phyloP scores from a whole-genome alignment of 164 flowering plant species.

The Vitis vinifera region DNA sequence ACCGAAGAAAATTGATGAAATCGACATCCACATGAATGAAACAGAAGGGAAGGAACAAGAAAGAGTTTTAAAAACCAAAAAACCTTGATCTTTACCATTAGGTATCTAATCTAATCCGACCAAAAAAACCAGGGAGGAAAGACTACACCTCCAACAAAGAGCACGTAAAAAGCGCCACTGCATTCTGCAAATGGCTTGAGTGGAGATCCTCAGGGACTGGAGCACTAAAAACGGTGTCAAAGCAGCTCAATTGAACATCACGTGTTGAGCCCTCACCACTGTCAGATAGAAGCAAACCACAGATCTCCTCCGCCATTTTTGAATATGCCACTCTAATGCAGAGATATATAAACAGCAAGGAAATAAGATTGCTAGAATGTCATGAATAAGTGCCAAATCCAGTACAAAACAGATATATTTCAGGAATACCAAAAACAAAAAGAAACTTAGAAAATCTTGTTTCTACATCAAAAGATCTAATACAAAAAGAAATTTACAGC shows the following conservation, averaged over 20 bases:
- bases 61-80: no score
- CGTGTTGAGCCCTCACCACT: slow-evolving; percentile 45
- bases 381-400: neutral
- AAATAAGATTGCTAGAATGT: neutral
- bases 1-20: no score
- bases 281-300: slow-evolving; percentile 52
- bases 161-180: slow-evolving; percentile 66
- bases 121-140: slow-evolving; percentile 2
- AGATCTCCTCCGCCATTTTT: slow-evolving; percentile 88
- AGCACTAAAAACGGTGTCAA: slow-evolving; percentile 54
- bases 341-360: neutral
- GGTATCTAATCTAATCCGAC: no score
- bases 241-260: slow-evolving; percentile 70
- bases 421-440: neutral
- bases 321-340: slow-evolving; percentile 72
- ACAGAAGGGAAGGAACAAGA: neutral
- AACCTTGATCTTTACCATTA: no score
- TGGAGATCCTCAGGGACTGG: slow-evolving; percentile 84
- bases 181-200: slow-evolving; percentile 80
- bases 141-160: slow-evolving; percentile 62
- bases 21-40: neutral
- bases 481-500: no score
- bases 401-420: neutral
- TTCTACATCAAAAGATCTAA: no score
- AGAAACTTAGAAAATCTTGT: no score